phyloP scores from a whole-genome alignment of 1,284 basidiomycete genomes.

The Ganoderma boninense region DNA sequence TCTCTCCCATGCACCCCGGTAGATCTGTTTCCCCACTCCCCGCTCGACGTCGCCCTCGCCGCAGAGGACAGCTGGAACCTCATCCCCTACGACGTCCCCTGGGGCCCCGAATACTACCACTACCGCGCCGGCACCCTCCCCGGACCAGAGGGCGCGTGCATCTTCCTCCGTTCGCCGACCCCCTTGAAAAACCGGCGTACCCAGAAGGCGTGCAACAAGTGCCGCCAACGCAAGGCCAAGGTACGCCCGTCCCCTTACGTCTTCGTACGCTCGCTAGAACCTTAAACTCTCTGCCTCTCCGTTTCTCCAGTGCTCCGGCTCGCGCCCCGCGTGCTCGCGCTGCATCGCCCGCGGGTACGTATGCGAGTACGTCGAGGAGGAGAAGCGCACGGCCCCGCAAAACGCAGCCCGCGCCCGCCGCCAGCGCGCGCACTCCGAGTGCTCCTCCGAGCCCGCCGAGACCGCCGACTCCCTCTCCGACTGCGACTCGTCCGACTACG shows the following conservation, averaged over 20 bases:
- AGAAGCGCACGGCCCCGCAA: slow-evolving; percentile 17
- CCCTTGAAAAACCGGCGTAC: slow-evolving; percentile 51
- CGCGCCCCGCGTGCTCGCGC: slow-evolving; percentile 49
- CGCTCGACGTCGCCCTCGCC: slow-evolving; percentile 26
- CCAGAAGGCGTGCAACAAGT: slow-evolving; percentile 52
- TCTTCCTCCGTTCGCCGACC: slow-evolving; percentile 53
- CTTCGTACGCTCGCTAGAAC: neutral
- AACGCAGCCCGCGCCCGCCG: slow-evolving; percentile 17
- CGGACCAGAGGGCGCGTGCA: slow-evolving; percentile 49
- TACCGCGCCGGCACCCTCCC: slow-evolving; percentile 50
- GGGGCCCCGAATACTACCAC: slow-evolving; percentile 49
- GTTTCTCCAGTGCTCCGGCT: slow-evolving; percentile 50
- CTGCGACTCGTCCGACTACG: slow-evolving; percentile 18
- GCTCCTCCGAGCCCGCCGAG: slow-evolving; percentile 20
- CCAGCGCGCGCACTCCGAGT: slow-evolving; percentile 26
- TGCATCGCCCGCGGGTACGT: slow-evolving; percentile 48
- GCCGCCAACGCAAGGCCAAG: slow-evolving; percentile 56
- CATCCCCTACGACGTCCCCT: slow-evolving; percentile 52
- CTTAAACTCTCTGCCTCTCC: neutral
- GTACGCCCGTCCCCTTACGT: slow-evolving; percentile 32
- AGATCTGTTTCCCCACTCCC: slow-evolving; percentile 23
- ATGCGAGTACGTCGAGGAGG: slow-evolving; percentile 49
- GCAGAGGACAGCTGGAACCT: slow-evolving; percentile 49
- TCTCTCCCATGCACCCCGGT: slow-evolving; percentile 26
- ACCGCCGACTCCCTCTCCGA: slow-evolving; percentile 17